Conservation (phyloP, 495 filamentous ascomycete species). For the Podospora sp. region DNA sequence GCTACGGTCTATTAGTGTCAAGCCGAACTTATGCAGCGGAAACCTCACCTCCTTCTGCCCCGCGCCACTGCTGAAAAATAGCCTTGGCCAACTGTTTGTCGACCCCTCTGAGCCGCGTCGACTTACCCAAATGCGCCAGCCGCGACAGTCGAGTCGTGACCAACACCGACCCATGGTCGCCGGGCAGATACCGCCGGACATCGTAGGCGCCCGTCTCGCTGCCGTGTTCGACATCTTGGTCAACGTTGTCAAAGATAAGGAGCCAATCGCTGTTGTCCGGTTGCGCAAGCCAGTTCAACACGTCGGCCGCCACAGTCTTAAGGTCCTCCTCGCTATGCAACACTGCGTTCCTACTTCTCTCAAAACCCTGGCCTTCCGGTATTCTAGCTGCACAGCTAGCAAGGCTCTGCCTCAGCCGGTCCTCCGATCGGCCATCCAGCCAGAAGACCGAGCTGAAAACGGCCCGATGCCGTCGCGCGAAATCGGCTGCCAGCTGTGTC, state of each 20-base stretch:
- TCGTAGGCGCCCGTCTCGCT: conserved; percentile 36
- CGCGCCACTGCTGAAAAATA: conserved; percentile 20
- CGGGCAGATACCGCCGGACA: conserved; percentile 40
- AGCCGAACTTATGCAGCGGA: conserved; percentile 7
- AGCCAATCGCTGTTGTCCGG: conserved; percentile 44
- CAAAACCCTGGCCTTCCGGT: conserved; percentile 33
- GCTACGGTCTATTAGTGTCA: conserved; percentile 18
- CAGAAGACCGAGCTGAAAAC: conserved; percentile 33
- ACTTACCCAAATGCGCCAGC: neutral
- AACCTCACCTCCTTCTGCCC: conserved; percentile 14
- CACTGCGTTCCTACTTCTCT: conserved; percentile 17
- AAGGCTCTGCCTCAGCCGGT: conserved; percentile 39
- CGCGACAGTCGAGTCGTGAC: conserved; percentile 39
- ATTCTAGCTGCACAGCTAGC: conserved; percentile 30
- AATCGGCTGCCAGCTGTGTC: conserved; percentile 30
- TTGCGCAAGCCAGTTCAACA: conserved; percentile 40
- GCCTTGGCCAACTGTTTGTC: conserved; percentile 19
- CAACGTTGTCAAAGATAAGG: conserved; percentile 47
- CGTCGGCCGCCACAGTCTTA: conserved; percentile 30
- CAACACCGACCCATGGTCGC: conserved; percentile 45
- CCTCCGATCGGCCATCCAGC: conserved; percentile 38
- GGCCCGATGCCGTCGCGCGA: conserved; percentile 23
- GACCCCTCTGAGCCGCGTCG: conserved; percentile 14
- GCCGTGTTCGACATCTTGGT: conserved; percentile 34
- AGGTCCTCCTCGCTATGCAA: conserved; percentile 29